These are phyloP conservation scores for Penicillium nucicola DNA, from an alignment of 495 filamentous ascomycete species.

Conservation along the genomic window DNA sequence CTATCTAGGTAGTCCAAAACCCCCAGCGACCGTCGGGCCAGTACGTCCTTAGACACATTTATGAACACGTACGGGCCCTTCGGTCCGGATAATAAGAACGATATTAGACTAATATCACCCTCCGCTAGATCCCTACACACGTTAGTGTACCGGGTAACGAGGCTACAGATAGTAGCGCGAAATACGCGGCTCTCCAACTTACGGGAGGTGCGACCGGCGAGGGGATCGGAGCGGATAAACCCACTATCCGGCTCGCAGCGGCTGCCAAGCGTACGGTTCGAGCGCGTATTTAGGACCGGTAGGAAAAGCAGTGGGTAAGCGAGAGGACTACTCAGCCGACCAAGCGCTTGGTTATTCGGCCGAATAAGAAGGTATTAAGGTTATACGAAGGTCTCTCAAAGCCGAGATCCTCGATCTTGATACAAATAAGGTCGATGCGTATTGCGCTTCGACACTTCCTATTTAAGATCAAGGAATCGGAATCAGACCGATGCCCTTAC, in stretches of 20 bases:
- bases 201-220: neutral
- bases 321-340: neutral
- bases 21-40: conserved; percentile 6
- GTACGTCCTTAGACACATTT: conserved; percentile 1
- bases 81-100: conserved; percentile 2
- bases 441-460: neutral
- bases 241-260: neutral
- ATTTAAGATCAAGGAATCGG: neutral
- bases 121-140: conserved; percentile 23
- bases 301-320: neutral
- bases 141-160: conserved; percentile 24
- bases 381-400: neutral
- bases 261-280: neutral
- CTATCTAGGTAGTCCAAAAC: conserved; percentile 6
- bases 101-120: neutral
- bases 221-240: neutral
- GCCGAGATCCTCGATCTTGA: neutral
- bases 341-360: neutral
- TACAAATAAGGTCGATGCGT: neutral
- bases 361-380: neutral
- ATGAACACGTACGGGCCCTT: neutral
- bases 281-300: neutral
- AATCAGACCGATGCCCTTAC: neutral
- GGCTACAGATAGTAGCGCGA: conserved; percentile 10
- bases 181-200: neutral